Conservation (phyloP, 768 basidiomycete genomes). For the Crassisporium funariophilum region DNA sequence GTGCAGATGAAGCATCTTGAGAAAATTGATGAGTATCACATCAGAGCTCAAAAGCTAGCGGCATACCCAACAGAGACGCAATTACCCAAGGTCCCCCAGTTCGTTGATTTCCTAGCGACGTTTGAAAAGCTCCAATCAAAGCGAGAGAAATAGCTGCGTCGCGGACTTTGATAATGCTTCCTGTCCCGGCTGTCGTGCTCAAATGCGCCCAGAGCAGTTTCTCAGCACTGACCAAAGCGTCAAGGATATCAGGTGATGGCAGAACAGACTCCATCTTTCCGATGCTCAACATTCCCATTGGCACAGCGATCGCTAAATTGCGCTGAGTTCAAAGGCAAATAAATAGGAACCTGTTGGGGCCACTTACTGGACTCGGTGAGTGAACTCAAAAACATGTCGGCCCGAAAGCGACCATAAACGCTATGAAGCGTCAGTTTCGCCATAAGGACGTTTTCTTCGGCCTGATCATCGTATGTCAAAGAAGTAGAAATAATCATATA, state of each 20-base stretch:
- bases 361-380: slow-evolving; percentile 85
- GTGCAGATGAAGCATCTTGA: slow-evolving; percentile 71
- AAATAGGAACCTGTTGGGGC: not conserved
- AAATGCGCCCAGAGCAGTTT: slow-evolving; percentile 70
- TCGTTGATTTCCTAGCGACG: slow-evolving; percentile 69
- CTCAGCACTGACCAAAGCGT: slow-evolving; percentile 67
- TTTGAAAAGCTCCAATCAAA: slow-evolving; percentile 73
- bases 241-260: slow-evolving; percentile 58
- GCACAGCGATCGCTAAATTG: slow-evolving; percentile 73
- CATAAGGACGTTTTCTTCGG: slow-evolving; percentile 73
- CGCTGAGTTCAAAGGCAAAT: not conserved
- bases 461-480: slow-evolving; percentile 39
- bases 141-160: slow-evolving; percentile 74
- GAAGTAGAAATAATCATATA: too few relatives aligned
- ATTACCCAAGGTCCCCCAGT: slow-evolving; percentile 54
- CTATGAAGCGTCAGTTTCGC: slow-evolving; percentile 79
- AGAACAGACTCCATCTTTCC: slow-evolving; percentile 38
- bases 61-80: slow-evolving; percentile 63
- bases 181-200: slow-evolving; percentile 52
- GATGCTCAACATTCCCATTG: slow-evolving; percentile 70
- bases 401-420: slow-evolving; percentile 75
- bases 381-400: slow-evolving; percentile 90
- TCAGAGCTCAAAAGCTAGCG: not conserved
- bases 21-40: not conserved
- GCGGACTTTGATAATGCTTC: slow-evolving; percentile 70